These are phyloP conservation scores for Phoma sp. DNA, from an alignment of 2,329 filamentous ascomycete genomes.

Conservation along the genomic window DNA sequence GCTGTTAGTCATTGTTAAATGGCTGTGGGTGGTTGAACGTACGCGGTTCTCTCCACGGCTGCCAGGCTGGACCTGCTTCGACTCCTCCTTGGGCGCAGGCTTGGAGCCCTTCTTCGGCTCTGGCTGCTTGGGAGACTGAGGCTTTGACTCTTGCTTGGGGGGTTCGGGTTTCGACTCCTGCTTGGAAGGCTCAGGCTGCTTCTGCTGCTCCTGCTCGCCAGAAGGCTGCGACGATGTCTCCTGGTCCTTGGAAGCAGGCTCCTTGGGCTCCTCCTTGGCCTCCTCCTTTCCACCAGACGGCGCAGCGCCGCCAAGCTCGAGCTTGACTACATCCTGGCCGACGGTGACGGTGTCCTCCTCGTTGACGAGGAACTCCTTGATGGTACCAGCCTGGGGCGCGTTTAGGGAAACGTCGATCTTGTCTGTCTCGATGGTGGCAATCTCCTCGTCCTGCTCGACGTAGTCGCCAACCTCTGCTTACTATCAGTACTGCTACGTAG, in stretches of 20 bases:
- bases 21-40: too few species aligned
- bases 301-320: constrained; percentile 73
- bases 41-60: constrained; percentile 88
- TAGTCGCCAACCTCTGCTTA: constrained; percentile 80
- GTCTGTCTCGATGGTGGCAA: constrained; percentile 98
- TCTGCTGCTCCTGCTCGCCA: constrained; percentile 57
- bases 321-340: constrained; percentile 85
- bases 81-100: constrained; percentile 18
- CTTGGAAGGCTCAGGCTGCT: constrained; percentile 47
- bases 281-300: constrained; percentile 62
- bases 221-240: constrained; percentile 63
- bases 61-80: constrained; percentile 59
- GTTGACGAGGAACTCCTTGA: constrained; percentile 89
- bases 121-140: constrained; percentile 14
- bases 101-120: constrained; percentile 41
- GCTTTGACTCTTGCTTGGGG: constrained; percentile 46
- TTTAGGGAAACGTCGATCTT: constrained; percentile 99
- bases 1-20: too few species aligned
- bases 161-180: constrained; percentile 49
- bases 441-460: constrained; percentile 95
- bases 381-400: constrained; percentile 85
- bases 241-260: constrained; percentile 64
- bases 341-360: constrained; percentile 97
- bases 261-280: constrained; percentile 65
- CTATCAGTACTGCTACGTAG: constrained; percentile 15